Evolutionary conservation across 2,329 filamentous ascomycete genomes (phyloP).

Genomic region (Cladosporium halotolerans): DNA sequence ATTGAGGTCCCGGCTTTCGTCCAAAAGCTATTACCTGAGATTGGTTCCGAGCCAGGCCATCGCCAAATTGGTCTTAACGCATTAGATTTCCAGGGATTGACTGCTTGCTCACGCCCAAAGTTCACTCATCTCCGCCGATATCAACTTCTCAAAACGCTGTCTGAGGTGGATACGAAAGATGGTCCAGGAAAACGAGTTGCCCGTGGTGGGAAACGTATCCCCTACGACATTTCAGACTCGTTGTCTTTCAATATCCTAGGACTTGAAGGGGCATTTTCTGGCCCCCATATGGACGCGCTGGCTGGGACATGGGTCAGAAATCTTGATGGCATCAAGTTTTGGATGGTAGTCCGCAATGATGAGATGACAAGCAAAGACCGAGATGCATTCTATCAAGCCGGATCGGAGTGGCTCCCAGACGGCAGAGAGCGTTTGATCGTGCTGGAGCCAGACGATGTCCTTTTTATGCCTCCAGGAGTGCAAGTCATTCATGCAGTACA

Average conservation of each 20-base stretch:
- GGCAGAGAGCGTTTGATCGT: slow-evolving; percentile 12
- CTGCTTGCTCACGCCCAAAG: slow-evolving; percentile 1
- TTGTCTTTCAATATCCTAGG: slow-evolving; percentile 13
- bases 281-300: slow-evolving; percentile 10
- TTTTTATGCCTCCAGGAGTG: slow-evolving; percentile 15
- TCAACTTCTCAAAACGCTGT: slow-evolving; percentile 8
- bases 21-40: background rate
- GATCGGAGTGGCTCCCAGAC: slow-evolving; percentile 2
- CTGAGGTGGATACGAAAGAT: background rate
- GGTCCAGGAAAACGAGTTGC: slow-evolving; percentile 2
- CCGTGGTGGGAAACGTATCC: background rate
- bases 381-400: background rate
- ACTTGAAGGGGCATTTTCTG: slow-evolving; percentile 11
- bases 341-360: slow-evolving; percentile 10
- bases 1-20: slow-evolving; percentile 1
- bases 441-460: slow-evolving; percentile 13
- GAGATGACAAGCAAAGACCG: slow-evolving; percentile 1
- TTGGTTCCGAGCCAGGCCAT: background rate
- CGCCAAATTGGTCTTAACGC: slow-evolving; percentile 6
- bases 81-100: slow-evolving; percentile 6
- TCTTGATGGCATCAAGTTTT: slow-evolving; percentile 13
- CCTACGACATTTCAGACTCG: slow-evolving; percentile 1
- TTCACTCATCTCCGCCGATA: slow-evolving; percentile 12
- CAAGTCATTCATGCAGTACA: slow-evolving; percentile 12
- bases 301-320: slow-evolving; percentile 13